Conservation (phyloP, 352 stramenopile species). For the Phytophthora pseudosyringae region DNA sequence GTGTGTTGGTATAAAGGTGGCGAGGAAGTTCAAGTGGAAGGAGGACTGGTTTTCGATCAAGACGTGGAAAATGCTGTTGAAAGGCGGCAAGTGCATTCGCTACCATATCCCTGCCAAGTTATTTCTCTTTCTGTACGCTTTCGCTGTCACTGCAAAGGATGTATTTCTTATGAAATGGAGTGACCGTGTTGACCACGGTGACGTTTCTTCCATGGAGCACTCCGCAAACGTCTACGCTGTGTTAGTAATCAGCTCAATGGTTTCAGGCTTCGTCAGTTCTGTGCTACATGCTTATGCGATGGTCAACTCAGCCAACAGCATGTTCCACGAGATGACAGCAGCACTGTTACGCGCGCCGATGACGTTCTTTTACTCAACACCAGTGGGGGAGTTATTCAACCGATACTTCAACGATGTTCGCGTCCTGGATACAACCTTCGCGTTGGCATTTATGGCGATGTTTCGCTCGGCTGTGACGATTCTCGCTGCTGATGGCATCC, state of each 20-base stretch:
- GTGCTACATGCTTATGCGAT: constrained; percentile 44
- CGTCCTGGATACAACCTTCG: constrained; percentile 37
- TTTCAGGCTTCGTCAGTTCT: constrained; percentile 42
- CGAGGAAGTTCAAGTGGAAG: constrained; percentile 35
- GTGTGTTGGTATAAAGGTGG: constrained; percentile 31
- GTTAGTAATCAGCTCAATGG: constrained; percentile 44
- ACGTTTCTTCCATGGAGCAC: constrained; percentile 35
- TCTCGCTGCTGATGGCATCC: constrained; percentile 35
- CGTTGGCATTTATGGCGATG: constrained; percentile 38
- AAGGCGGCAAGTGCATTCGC: constrained; percentile 25
- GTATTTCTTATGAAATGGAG: constrained; percentile 52
- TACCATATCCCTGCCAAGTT: constrained; percentile 38
- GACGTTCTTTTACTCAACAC: constrained; percentile 53
- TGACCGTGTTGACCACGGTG: constrained; percentile 30
- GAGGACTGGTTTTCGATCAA: constrained; percentile 38
- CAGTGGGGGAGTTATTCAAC: constrained; percentile 55
- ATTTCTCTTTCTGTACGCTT: constrained; percentile 39
- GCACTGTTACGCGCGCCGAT: constrained; percentile 49
- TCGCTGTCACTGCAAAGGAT: constrained; percentile 40
- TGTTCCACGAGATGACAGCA: constrained; percentile 56
- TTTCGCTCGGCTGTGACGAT: constrained; percentile 41
- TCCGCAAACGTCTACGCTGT: constrained; percentile 40
- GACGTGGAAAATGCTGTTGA: constrained; percentile 36
- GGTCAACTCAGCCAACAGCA: constrained; percentile 37
- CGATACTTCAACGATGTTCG: constrained; percentile 52